Evolutionary conservation across 441 rosid genomes (phyloP).

Genomic region (Pelargonium australe): DNA sequence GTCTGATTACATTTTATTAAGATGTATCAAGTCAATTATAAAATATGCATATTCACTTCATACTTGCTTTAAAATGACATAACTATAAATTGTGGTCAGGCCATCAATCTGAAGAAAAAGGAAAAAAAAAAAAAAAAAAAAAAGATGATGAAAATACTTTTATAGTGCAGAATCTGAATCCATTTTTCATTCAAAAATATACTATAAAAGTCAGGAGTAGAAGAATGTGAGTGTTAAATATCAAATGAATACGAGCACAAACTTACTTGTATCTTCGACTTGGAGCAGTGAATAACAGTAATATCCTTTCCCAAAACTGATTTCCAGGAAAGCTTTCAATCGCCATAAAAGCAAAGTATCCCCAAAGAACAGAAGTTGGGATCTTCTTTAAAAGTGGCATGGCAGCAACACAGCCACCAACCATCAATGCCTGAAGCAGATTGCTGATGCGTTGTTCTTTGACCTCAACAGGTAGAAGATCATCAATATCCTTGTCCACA

Average conservation of each 20-base stretch:
- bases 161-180: not conserved
- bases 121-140: too few relatives aligned
- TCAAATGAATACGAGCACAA: not conserved
- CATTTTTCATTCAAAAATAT: too few relatives aligned
- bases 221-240: not conserved
- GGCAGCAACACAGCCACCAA: slow-evolving; percentile 63
- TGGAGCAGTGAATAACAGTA: slow-evolving; percentile 67
- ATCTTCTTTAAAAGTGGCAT: slow-evolving; percentile 71
- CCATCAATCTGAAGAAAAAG: not conserved
- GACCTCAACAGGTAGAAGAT: slow-evolving; percentile 68
- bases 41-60: not conserved
- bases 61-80: too few relatives aligned
- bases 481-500: slow-evolving; percentile 62
- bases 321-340: slow-evolving; percentile 77
- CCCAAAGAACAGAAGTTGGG: slow-evolving; percentile 77
- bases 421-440: slow-evolving; percentile 70
- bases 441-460: slow-evolving; percentile 76
- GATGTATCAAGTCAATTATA: not conserved
- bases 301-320: slow-evolving; percentile 76
- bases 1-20: too few relatives aligned
- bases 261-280: slow-evolving; percentile 68
- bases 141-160: too few relatives aligned
- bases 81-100: not conserved
- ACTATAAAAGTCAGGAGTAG: too few relatives aligned
- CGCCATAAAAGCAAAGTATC: slow-evolving; percentile 82